Conservation (phyloP, 805 yeast genomes). For the Blastobotrys mokoenaii region DNA sequence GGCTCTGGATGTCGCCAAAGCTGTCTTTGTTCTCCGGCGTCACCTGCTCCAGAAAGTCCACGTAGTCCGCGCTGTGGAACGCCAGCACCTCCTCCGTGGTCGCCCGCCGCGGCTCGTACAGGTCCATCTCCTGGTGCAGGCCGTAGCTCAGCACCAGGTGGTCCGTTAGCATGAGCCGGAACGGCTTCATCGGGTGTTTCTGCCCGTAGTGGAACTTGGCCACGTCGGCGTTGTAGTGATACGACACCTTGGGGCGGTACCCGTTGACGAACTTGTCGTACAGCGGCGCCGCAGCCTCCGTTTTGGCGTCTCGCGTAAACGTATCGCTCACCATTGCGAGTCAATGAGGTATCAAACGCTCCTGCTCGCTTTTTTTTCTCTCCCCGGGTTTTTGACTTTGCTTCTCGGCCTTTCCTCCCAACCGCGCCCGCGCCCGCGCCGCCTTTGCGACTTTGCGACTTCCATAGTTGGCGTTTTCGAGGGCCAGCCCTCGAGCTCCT, state of each 20-base stretch:
- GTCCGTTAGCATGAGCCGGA: constrained; percentile 86
- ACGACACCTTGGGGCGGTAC: constrained; percentile 50
- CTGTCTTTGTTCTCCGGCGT: constrained; percentile 67
- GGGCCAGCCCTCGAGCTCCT: too few relatives aligned
- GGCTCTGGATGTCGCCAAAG: constrained; percentile 29
- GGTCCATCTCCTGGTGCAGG: constrained; percentile 81
- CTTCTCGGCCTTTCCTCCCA: too few relatives aligned
- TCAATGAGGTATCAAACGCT: too few relatives aligned
- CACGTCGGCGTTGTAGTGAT: constrained; percentile 79
- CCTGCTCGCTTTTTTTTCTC: too few relatives aligned
- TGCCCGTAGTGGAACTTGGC: constrained; percentile 84
- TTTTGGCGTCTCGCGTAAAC: constrained; percentile 34
- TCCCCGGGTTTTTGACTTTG: too few relatives aligned
- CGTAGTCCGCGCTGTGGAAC: constrained; percentile 84
- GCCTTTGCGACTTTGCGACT: too few relatives aligned
- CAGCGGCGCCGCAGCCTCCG: constrained; percentile 36
- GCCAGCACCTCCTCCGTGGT: constrained; percentile 68
- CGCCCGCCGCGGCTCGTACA: constrained; percentile 77
- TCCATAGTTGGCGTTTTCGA: too few relatives aligned
- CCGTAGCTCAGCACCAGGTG: constrained; percentile 81
- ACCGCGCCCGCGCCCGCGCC: too few relatives aligned
- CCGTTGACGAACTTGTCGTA: constrained; percentile 33
- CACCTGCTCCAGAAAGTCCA: constrained; percentile 63
- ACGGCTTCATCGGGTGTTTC: constrained; percentile 97
- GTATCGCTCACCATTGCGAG: constrained; percentile 21